Evolutionary conservation across 2,329 filamentous ascomycete species (phyloP).

Genomic region (Epichloe sibirici): DNA sequence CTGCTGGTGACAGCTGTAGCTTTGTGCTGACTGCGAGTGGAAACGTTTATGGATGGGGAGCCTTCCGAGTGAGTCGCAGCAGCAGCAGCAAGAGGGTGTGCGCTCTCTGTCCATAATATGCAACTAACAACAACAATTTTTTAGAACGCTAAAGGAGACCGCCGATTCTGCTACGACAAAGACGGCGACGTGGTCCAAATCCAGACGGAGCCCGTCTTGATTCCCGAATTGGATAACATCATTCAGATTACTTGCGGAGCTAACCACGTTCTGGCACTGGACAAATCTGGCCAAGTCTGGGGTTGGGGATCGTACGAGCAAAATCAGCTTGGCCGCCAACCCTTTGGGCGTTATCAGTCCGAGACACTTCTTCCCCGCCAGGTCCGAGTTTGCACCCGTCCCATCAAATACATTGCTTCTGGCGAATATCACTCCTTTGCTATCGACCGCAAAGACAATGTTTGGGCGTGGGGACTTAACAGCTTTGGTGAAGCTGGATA

Average conservation of each 20-base stretch:
- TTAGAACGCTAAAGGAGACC: constrained; percentile 3
- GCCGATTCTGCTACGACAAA: constrained; percentile 43
- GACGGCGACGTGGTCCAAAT: constrained; percentile 26
- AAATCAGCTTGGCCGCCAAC: constrained; percentile 45
- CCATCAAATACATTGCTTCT: constrained; percentile 41
- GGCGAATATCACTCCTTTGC: constrained; percentile 79
- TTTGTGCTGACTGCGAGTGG: constrained; percentile 68
- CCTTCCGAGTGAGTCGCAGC: constrained; percentile 49
- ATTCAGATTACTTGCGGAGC: constrained; percentile 51
- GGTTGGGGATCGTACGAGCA: constrained; percentile 66
- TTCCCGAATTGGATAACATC: constrained; percentile 55
- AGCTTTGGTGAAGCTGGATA: constrained; percentile 72
- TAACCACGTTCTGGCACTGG: constrained; percentile 60
- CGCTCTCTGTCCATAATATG: constrained; percentile 14
- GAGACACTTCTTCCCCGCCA: constrained; percentile 47
- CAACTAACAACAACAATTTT: neutral
- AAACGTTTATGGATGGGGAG: constrained; percentile 72
- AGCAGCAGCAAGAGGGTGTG: constrained; percentile 23
- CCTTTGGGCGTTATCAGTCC: constrained; percentile 52
- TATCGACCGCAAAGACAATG: constrained; percentile 54
- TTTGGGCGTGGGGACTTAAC: constrained; percentile 79
- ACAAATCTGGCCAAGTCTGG: constrained; percentile 50
- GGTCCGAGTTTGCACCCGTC: constrained; percentile 45
- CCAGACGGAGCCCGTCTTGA: constrained; percentile 38
- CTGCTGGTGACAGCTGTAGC: constrained; percentile 61